phyloP scores from a whole-genome alignment of 2,329 filamentous ascomycete genomes.

The Aureobasidium sp. region DNA sequence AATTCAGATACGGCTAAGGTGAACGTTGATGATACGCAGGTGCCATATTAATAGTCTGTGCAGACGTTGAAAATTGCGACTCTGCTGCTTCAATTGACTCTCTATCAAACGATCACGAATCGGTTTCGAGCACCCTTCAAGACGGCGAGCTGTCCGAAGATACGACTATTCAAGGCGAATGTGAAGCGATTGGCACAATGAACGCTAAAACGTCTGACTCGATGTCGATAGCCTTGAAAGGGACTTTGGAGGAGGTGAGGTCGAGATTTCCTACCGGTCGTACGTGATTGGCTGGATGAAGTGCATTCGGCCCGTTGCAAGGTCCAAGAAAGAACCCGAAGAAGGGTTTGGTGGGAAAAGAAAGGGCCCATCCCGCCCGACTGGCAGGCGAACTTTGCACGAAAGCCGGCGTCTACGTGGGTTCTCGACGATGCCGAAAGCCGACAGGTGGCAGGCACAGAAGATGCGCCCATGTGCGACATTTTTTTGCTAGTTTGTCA shows the following conservation, averaged over 20 bases:
- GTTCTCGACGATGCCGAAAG: constrained; percentile 13
- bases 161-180: neutral
- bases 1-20: neutral
- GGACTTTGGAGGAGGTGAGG: neutral
- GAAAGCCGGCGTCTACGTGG: constrained; percentile 4
- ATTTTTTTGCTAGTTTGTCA: constrained; percentile 6
- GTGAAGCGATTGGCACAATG: neutral
- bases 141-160: neutral
- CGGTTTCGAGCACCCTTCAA: neutral
- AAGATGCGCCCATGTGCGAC: constrained; percentile 5
- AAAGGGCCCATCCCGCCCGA: constrained; percentile 3
- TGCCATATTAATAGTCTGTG: constrained; percentile 10
- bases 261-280: neutral
- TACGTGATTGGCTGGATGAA: neutral
- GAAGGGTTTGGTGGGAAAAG: constrained; percentile 6
- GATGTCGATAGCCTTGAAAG: neutral
- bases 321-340: neutral
- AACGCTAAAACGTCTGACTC: neutral
- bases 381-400: constrained; percentile 9
- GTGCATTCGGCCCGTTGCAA: constrained; percentile 10
- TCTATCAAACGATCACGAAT: constrained; percentile 3
- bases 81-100: constrained; percentile 12
- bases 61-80: constrained; percentile 14
- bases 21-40: constrained; percentile 11
- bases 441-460: constrained; percentile 13